phyloP scores from a whole-genome alignment of 202 grass and related monocot species.

The Setaria viridis region DNA sequence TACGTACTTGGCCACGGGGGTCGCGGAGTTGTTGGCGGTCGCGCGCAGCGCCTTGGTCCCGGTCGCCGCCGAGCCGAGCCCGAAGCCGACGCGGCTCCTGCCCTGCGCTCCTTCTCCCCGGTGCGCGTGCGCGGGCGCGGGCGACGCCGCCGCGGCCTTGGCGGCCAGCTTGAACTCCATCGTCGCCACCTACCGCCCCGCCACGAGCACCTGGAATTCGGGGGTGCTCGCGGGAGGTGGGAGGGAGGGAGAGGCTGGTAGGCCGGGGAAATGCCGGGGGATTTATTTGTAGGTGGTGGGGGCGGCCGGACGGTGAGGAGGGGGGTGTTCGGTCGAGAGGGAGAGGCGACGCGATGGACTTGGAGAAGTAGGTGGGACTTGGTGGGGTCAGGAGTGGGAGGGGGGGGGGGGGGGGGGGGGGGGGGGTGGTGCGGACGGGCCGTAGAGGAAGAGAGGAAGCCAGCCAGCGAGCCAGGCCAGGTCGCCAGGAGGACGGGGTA shows the following conservation, averaged over 20 bases:
- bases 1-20: conserved; percentile 50
- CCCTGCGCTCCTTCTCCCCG: neutral
- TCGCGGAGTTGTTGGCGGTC: conserved; percentile 38
- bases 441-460: neutral
- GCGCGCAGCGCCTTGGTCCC: conserved; percentile 17
- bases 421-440: neutral
- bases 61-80: neutral
- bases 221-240: neutral
- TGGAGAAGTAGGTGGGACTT: neutral
- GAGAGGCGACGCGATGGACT: neutral
- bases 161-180: conserved; percentile 47
- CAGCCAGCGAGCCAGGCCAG: neutral
- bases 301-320: neutral
- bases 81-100: conserved; percentile 29
- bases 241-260: neutral
- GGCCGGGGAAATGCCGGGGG: neutral
- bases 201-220: conserved; percentile 6
- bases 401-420: too few relatives aligned
- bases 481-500: neutral
- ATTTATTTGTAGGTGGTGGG: conserved; percentile 2
- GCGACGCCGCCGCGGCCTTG: conserved; percentile 13
- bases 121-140: neutral
- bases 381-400: too few relatives aligned
- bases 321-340: neutral
- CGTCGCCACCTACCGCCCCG: neutral